A percentile compares a stretch with the other conserved stretches of the same genome.
phyloP scores from a whole-genome alignment of 495 filamentous ascomycete species.

The Xylaria nigripes region DNA sequence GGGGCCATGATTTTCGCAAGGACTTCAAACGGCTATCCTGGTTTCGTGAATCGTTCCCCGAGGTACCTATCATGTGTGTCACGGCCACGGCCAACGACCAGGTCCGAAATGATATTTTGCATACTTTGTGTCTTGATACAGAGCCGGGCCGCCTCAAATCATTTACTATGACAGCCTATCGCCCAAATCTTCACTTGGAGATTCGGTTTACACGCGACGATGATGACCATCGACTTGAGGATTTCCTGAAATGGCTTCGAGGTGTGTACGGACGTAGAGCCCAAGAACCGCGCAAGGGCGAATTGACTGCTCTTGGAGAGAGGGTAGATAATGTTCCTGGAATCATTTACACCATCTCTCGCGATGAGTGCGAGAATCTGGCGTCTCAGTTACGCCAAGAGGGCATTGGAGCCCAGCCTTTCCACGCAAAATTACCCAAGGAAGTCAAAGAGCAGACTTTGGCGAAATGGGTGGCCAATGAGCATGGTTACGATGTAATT shows the following conservation, averaged over 20 bases:
- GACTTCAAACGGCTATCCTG: constrained; percentile 82
- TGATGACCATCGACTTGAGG: constrained; percentile 57
- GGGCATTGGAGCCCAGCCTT: constrained; percentile 61
- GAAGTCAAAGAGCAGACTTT: constrained; percentile 56
- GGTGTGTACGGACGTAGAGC: constrained; percentile 57
- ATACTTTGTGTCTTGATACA: constrained; percentile 57
- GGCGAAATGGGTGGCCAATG: constrained; percentile 66
- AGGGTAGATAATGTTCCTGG: constrained; percentile 61
- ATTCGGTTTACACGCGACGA: constrained; percentile 77
- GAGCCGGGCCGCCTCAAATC: constrained; percentile 48
- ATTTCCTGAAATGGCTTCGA: constrained; percentile 67
- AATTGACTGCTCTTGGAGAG: constrained; percentile 43
- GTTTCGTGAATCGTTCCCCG: constrained; percentile 72
- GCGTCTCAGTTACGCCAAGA: constrained; percentile 53
- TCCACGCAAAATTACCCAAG: constrained; percentile 58
- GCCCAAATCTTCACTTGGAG: constrained; percentile 87
- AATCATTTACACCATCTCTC: constrained; percentile 81
- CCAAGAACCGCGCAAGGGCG: constrained; percentile 35
- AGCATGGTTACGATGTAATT: constrained; percentile 73
- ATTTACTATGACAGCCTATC: constrained; percentile 71
- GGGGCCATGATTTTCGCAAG: constrained; percentile 96
- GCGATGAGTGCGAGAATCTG: constrained; percentile 67
- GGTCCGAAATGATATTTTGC: constrained; percentile 73
- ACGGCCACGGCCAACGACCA: constrained; percentile 81
- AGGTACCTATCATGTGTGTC: constrained; percentile 80